These are phyloP conservation scores for Vitis riparia DNA, from an alignment of 164 flowering plant species.

Conservation along the genomic window DNA sequence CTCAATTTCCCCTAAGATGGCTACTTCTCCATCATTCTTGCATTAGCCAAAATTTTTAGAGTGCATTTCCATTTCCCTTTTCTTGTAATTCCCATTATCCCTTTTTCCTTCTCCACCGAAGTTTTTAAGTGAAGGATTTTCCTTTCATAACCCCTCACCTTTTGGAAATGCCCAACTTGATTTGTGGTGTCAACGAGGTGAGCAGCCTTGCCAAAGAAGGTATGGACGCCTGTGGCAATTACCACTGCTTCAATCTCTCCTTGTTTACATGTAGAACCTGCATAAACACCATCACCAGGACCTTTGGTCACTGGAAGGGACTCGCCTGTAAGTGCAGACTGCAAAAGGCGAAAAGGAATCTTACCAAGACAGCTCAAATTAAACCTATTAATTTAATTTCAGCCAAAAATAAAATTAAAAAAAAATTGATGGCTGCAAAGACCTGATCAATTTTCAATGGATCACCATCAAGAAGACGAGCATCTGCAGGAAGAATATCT, in stretches of 20 bases:
- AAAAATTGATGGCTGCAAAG: not conserved
- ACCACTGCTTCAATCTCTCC: slow-evolving; percentile 69
- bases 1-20: too few relatives aligned
- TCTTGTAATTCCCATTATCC: not conserved
- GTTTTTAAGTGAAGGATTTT: not conserved
- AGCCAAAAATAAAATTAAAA: not conserved
- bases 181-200: slow-evolving; percentile 62
- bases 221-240: slow-evolving; percentile 68
- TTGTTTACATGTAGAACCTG: slow-evolving; percentile 69
- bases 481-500: slow-evolving; percentile 90
- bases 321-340: slow-evolving; percentile 72
- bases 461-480: slow-evolving; percentile 89
- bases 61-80: not conserved
- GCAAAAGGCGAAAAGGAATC: slow-evolving; percentile 12
- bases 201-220: slow-evolving; percentile 73
- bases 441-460: slow-evolving; percentile 93
- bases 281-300: slow-evolving; percentile 60
- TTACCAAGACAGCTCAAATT: slow-evolving; percentile 2
- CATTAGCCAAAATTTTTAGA: not conserved
- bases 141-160: slow-evolving; percentile 28
- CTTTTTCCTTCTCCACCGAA: not conserved
- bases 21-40: too few relatives aligned
- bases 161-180: slow-evolving; percentile 62
- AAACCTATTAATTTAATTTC: not conserved
- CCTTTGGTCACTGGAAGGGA: slow-evolving; percentile 65